Conservation (phyloP, 2,329 filamentous ascomycete genomes). For the Harringtonia lauricola region DNA sequence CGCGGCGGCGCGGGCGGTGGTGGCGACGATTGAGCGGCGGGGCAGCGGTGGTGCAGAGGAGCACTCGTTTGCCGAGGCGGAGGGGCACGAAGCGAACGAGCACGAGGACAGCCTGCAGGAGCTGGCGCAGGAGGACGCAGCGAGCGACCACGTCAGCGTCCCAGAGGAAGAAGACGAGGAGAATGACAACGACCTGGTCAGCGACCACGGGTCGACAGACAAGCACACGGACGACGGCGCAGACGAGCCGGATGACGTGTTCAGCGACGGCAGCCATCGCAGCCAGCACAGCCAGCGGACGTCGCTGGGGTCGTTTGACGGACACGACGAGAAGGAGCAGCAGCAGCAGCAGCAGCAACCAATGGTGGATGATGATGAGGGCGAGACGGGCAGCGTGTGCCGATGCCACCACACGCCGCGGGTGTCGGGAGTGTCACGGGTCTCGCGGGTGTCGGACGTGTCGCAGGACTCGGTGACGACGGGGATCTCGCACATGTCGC, state of each 20-base stretch:
- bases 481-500: slow-evolving; percentile 38
- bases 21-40: slow-evolving; percentile 33
- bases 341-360: slow-evolving; percentile 18
- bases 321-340: slow-evolving; percentile 10
- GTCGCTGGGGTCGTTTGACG: slow-evolving; percentile 27
- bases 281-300: too few species aligned
- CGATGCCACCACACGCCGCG: not conserved
- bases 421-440: not conserved
- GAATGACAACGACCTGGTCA: too few species aligned
- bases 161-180: slow-evolving; percentile 7
- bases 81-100: not conserved
- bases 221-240: slow-evolving; percentile 37
- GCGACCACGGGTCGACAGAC: slow-evolving; percentile 15
- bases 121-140: not conserved
- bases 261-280: slow-evolving; percentile 45
- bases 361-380: too few species aligned
- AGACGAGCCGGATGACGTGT: slow-evolving; percentile 44
- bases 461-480: slow-evolving; percentile 38
- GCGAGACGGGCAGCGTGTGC: not conserved
- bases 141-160: slow-evolving; percentile 5
- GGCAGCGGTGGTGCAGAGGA: slow-evolving; percentile 10
- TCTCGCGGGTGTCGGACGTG: slow-evolving; percentile 4
- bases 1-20: slow-evolving; percentile 38
- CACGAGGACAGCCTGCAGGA: not conserved
- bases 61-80: not conserved